These are phyloP conservation scores for Talaromyces sp. DNA, from an alignment of 2,329 filamentous ascomycete genomes.

Conservation along the genomic window DNA sequence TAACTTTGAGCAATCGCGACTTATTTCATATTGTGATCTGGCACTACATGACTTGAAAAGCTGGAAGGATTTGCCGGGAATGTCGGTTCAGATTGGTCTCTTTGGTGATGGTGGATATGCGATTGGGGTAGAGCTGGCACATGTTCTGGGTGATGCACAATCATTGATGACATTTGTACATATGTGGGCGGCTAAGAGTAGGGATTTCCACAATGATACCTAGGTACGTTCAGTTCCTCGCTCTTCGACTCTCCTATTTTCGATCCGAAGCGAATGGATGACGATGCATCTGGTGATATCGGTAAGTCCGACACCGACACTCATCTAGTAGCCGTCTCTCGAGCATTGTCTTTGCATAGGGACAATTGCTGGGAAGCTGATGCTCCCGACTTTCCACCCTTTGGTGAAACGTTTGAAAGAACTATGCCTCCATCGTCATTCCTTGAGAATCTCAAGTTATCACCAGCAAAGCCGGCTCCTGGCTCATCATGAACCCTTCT, in stretches of 20 bases:
- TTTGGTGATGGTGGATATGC: constrained; percentile 46
- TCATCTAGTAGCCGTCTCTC: constrained; percentile 28
- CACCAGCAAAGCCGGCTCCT: neutral
- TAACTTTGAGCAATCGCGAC: constrained; percentile 33
- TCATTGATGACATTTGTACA: constrained; percentile 46
- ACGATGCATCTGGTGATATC: neutral
- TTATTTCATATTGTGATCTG: constrained; percentile 30
- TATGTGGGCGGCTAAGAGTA: constrained; percentile 40
- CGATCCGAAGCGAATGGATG: neutral
- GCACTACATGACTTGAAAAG: constrained; percentile 35
- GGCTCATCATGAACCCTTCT: neutral
- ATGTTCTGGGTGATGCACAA: constrained; percentile 49
- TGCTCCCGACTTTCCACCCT: constrained; percentile 19
- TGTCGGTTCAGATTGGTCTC: constrained; percentile 43
- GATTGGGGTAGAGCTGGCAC: constrained; percentile 45
- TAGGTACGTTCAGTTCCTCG: neutral
- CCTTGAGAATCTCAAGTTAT: neutral
- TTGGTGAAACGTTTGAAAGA: constrained; percentile 24
- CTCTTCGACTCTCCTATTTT: neutral
- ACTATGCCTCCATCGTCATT: neutral
- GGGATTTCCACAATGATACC: constrained; percentile 26
- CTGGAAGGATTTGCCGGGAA: constrained; percentile 29
- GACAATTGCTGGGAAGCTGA: constrained; percentile 49
- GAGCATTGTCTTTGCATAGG: constrained; percentile 45
- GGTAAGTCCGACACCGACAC: constrained; percentile 23